Evolutionary conservation across 352 stramenopile species (phyloP).

Genomic region (Albugo candida): DNA sequence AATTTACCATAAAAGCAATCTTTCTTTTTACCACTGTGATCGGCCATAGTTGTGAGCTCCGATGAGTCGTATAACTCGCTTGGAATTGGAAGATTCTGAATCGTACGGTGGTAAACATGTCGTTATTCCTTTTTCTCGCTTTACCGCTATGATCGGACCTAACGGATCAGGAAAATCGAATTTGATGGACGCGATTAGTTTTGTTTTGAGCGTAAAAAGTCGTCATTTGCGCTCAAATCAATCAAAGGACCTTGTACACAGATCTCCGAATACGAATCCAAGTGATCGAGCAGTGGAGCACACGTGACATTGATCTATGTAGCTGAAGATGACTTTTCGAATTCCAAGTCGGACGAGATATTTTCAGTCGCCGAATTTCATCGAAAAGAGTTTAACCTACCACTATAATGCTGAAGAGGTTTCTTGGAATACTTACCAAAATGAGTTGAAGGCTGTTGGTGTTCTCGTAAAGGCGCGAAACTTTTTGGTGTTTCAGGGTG

Average conservation of each 20-base stretch:
- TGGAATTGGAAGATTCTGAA: conserved; percentile 99
- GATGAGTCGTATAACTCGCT: conserved; percentile 77
- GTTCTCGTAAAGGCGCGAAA: conserved; percentile 98
- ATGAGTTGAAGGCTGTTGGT: conserved; percentile 86
- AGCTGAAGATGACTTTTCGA: conserved; percentile 36
- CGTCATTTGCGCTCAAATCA: conserved; percentile 90
- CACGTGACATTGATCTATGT: conserved; percentile 92
- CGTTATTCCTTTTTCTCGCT: conserved; percentile 95
- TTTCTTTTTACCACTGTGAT: too few relatives aligned
- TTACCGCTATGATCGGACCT: conserved; percentile 94
- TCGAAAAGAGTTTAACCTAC: conserved; percentile 76
- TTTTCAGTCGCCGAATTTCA: conserved; percentile 89
- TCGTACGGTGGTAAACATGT: conserved; percentile 86
- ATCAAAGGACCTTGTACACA: conserved; percentile 94
- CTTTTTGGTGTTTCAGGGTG: conserved; percentile 98
- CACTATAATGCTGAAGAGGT: conserved; percentile 62
- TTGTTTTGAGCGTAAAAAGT: conserved; percentile 94
- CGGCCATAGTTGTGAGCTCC: background rate
- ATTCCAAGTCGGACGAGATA: conserved; percentile 34
- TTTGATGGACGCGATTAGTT: conserved; percentile 94
- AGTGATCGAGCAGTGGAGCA: conserved; percentile 23
- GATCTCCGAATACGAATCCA: conserved; percentile 20
- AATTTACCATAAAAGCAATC: too few relatives aligned
- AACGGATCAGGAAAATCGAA: conserved; percentile 92
- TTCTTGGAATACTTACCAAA: conserved; percentile 86